These are phyloP conservation scores for Phytophthora pistaciae DNA, from an alignment of 352 stramenopile species.

Conservation along the genomic window DNA sequence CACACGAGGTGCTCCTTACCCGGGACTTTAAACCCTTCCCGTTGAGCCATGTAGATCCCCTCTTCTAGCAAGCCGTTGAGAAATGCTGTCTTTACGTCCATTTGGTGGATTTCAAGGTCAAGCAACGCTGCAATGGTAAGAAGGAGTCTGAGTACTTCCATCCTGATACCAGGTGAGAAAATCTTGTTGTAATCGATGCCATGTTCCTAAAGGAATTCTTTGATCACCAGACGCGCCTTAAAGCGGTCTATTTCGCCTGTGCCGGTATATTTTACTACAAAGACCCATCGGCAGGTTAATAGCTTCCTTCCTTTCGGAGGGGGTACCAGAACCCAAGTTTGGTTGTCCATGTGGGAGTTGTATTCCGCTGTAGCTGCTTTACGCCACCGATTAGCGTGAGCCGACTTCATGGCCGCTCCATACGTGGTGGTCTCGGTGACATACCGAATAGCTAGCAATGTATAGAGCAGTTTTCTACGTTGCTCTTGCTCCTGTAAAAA, in stretches of 20 bases:
- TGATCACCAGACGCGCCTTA: neutral
- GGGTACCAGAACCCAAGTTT: conserved; percentile 1
- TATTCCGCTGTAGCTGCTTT: conserved; percentile 9
- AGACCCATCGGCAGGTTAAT: conserved; percentile 3
- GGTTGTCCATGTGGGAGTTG: conserved; percentile 5
- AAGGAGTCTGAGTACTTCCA: conserved; percentile 6
- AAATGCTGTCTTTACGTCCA: conserved; percentile 34
- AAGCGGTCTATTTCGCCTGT: conserved; percentile 8
- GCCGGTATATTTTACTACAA: conserved; percentile 12
- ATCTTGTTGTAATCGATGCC: conserved; percentile 8
- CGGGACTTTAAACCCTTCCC: conserved; percentile 6
- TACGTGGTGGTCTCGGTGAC: conserved; percentile 7
- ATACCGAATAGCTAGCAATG: conserved; percentile 9
- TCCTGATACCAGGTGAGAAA: conserved; percentile 10
- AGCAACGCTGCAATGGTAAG: conserved; percentile 1
- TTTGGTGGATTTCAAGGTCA: conserved; percentile 31
- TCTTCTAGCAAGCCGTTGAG: conserved; percentile 23
- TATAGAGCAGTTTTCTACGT: neutral
- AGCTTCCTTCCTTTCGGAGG: neutral
- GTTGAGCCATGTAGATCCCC: conserved; percentile 33
- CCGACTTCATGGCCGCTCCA: conserved; percentile 1
- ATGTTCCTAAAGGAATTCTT: neutral
- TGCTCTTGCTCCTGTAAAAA: conserved; percentile 1
- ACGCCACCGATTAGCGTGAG: conserved; percentile 6
- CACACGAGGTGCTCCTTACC: conserved; percentile 16